Base-by-base conservation (phyloP, 2,329 filamentous ascomycete species). In the Clarireedia sp. region DNA sequence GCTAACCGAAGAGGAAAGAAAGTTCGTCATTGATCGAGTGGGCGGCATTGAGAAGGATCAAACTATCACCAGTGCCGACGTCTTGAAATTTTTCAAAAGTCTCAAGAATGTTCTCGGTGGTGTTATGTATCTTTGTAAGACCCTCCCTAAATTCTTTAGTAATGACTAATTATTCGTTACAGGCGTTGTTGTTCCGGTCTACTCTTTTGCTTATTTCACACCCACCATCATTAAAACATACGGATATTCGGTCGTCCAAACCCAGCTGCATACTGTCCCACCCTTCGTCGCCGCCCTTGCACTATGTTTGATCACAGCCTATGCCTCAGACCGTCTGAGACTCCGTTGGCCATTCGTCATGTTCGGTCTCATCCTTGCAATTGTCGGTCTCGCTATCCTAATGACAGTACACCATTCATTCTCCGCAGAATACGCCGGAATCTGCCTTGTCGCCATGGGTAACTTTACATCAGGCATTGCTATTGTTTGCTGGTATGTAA, bases 191-290 rank as follows among this genome's bases (percentile, higher is more conserved):
- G 85, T 85, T 66, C 78, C 86, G 0, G 73, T 91, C 6, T 91
- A 90, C 67, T 83, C 83, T 66, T 90, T 88, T 65, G 86, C 86
- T 52, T 90, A 86, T 72, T 90, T 90, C 63, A 77, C 83, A 3
- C 85, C 86, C 0, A 79, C 80, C 48, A 89, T 90, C 66, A 82
- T 90, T 68, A 72, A 75, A 62, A 79, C 76, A 16, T 88, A 85
- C 67, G 74, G 82, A 45, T 88, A 85, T 70, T 65, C 66, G 9
- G 72, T 76, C 0, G 19, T 8, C 23, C 12, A 83, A 85, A 79
- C 85, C 1, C 87, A 91, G 63, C 75, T 90, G 8, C 76, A 90
- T 48, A 83, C 79, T 21, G 86, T 90, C 0, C 86, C 87, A 0
- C 86, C 87, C 0, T 90, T 44, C 2, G 43, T 23, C 7, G 54